A percentile compares a stretch with the other conserved stretches of the same genome.
These are phyloP conservation scores for Calonectria montana DNA, from an alignment of 2,329 filamentous ascomycete genomes.

Conservation along the genomic window DNA sequence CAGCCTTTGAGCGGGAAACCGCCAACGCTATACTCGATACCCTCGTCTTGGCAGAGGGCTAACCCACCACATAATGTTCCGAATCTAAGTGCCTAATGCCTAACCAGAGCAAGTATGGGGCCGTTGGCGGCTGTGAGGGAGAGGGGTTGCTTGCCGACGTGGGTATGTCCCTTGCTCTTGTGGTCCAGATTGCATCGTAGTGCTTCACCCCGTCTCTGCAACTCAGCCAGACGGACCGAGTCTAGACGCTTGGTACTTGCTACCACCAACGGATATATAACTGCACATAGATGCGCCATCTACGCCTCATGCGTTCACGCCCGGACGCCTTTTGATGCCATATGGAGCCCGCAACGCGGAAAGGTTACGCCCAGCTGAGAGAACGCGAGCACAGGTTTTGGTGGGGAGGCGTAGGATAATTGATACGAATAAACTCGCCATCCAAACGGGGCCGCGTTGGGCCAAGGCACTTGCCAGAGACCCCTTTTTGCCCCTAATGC, in stretches of 20 bases:
- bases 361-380: neutral
- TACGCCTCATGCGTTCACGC: neutral
- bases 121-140: neutral
- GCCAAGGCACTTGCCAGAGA: neutral
- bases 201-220: conserved; percentile 1
- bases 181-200: conserved; percentile 4
- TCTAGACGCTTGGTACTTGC: neutral
- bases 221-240: neutral
- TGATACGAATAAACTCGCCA: neutral
- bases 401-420: neutral
- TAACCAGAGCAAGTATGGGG: conserved; percentile 28
- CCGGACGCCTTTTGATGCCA: neutral
- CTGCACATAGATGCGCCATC: neutral
- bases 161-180: neutral
- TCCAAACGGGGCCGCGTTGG: neutral
- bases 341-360: neutral
- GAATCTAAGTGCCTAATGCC: conserved; percentile 34
- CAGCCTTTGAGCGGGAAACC: conserved; percentile 13
- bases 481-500: neutral
- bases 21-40: conserved; percentile 28
- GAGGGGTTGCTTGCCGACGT: conserved; percentile 5
- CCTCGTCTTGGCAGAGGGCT: conserved; percentile 31
- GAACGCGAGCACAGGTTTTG: neutral
- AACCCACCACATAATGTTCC: conserved; percentile 41
- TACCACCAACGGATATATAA: conserved; percentile 7